Evolutionary conservation across 2,329 filamentous ascomycete species (phyloP), one percentile per base, ranked within the genome.

Genomic region (Diaporthe sp.): DNA sequence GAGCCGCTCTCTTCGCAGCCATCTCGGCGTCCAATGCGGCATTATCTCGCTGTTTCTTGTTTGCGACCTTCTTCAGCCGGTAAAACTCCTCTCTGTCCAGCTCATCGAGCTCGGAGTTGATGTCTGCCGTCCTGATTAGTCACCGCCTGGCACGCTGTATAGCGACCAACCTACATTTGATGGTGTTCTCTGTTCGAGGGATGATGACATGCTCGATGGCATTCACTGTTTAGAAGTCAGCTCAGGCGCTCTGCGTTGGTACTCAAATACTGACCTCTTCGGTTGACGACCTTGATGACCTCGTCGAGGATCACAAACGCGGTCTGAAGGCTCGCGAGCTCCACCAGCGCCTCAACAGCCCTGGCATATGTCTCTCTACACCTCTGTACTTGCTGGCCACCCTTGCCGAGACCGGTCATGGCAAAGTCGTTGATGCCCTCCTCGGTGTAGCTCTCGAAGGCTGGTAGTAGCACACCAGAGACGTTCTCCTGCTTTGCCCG

Each of bases 61-160:
- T 91, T 64, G 94, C 94, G 47, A 96, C 94, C 88, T 99, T 99
- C 87, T 99, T 99, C 82, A 99, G 86, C 78, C 97, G 90, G 86
- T 98, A 99, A 84, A 99, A 99, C 83, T 99, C 97, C 83, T 98
- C 97, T 87, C 97, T 92, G 85, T 98, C 97, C 68, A 99, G 89
- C 86, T 99, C 97, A 82, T 99, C 97, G 22, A 99, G 90, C 83
- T 99, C 97, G 1, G 96, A 98, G 86, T 98, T 98, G 89, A 98
- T 98, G 82, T 98, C 92, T 93, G 74, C 40, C 9, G 15, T n/a
- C 7, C 40, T 78, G 25, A 76, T 78, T 42, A 52, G 52, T 15
- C 6, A 22, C 15, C 2, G 42, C 35, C 19, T 22, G 4, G 52
- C 9, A 8, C 38, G 22, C 33, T 10, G 8, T 19, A 12, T 28